Conservation (phyloP, 495 filamentous ascomycete genomes). For the Pseudevernia furfuracea region DNA sequence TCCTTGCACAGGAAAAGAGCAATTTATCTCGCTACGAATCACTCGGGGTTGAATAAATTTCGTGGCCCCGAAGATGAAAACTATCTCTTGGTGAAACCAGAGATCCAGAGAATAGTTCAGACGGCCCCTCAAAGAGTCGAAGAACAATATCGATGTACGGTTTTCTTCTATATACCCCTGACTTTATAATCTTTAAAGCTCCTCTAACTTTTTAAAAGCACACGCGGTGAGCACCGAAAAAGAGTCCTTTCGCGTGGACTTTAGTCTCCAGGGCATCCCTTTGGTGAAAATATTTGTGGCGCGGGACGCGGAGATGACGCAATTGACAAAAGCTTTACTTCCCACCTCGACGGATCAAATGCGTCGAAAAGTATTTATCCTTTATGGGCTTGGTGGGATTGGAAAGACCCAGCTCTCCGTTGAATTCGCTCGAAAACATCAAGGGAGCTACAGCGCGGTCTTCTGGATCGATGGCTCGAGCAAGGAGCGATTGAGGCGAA, state of each 20-base stretch:
- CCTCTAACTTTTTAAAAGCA: neutral
- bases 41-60: slow-evolving; percentile 2
- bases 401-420: slow-evolving; percentile 32
- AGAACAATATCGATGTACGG: neutral
- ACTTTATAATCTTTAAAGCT: neutral
- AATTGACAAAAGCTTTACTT: slow-evolving; percentile 6
- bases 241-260: slow-evolving; percentile 2
- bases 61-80: slow-evolving; percentile 1
- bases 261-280: slow-evolving; percentile 4
- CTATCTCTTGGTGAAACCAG: neutral
- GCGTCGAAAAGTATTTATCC: slow-evolving; percentile 19
- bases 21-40: neutral
- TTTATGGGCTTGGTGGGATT: slow-evolving; percentile 38
- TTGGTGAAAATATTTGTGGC: slow-evolving; percentile 1
- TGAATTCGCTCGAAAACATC: slow-evolving; percentile 24
- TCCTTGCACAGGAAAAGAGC: slow-evolving; percentile 3
- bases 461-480: slow-evolving; percentile 26
- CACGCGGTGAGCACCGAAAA: neutral
- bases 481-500: slow-evolving; percentile 23
- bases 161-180: neutral
- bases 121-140: slow-evolving; percentile 3
- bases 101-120: neutral
- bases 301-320: slow-evolving; percentile 2
- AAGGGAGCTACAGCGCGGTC: slow-evolving; percentile 21
- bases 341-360: slow-evolving; percentile 2